A percentile compares a stretch with the other conserved stretches of the same genome.
Evolutionary conservation across 2,329 filamentous ascomycete species (phyloP).

Genomic region (Metarhizium album): DNA sequence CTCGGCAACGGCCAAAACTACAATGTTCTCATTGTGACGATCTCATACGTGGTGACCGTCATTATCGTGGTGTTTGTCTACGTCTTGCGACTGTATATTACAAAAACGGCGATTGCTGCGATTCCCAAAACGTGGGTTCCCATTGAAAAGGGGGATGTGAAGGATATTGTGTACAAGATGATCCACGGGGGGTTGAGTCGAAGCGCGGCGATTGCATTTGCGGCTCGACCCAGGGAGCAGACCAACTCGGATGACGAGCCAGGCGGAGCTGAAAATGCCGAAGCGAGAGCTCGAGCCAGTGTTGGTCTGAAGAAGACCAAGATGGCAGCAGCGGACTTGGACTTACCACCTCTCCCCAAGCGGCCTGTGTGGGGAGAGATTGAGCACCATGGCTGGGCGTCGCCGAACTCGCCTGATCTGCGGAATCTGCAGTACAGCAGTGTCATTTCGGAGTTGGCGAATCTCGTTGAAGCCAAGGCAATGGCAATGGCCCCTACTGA

Average conservation of each 20-base stretch:
- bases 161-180: constrained; percentile 62
- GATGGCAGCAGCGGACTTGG: constrained; percentile 26
- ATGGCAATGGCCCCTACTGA: constrained; percentile 66
- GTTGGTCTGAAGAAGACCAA: constrained; percentile 22
- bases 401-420: constrained; percentile 62
- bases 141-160: constrained; percentile 74
- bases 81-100: constrained; percentile 74
- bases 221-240: constrained; percentile 29
- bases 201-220: constrained; percentile 73
- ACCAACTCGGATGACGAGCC: constrained; percentile 11
- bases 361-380: constrained; percentile 67
- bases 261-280: constrained; percentile 5
- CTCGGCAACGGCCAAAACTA: constrained; percentile 54
- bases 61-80: constrained; percentile 67
- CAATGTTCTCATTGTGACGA: constrained; percentile 74
- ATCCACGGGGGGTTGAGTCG: constrained; percentile 61
- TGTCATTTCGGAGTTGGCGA: constrained; percentile 74
- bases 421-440: constrained; percentile 73
- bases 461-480: constrained; percentile 85
- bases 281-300: constrained; percentile 5
- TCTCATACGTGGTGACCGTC: constrained; percentile 63
- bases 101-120: constrained; percentile 62
- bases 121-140: constrained; percentile 86
- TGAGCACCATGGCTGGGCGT: constrained; percentile 80
- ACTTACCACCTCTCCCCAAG: constrained; percentile 39